Base-by-base conservation (phyloP, 352 stramenopile species). In the Pseudoperonospora humuli region DNA sequence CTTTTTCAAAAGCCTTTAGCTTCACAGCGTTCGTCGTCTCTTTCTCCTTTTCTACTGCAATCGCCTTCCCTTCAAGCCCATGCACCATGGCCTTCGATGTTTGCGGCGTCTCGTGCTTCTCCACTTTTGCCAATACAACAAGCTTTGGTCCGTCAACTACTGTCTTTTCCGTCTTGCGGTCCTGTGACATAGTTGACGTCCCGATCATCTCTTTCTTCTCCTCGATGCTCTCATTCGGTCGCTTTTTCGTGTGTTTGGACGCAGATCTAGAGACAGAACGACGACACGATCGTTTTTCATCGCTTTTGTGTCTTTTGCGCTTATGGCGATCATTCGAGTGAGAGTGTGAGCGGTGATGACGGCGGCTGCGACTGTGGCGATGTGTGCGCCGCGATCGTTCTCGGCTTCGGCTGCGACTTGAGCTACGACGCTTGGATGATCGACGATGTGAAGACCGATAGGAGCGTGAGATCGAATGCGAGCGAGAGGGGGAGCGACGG, bases 291-390 rank as follows among this genome's bases (percentile, higher is more conserved):
- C 31, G 23, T 32, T 45, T 54, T 0, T 61, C 44, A 20, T 54
- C 45, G 9, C 45, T 62, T 1, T 49, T 45, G 4, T 42, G 42
- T 3, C 43, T 37, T 7, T 44, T 42, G 2, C 53, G 61, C 26
- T 61, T 68, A 29, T 56, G 54, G 13, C 41, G 48, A n/a, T 70
- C 40, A n/a, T 34, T 50, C 18, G 64, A 67, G 21, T 42, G 37
- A 25, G 50, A 61, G 14, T 58, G 49, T 18, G 50, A 59, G 9
- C 44, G 50, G 19, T 42, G 44, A 15, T 26, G 56, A 25, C 57
- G 59, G 31, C 40, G 50, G 14, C 48, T 45, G 34, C 48, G 57
- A 19, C 49, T 50, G 36, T 39, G 45, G 25, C 43, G 48, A 28
- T 50, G 35, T 15, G 52, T 35, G 4, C 54, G 65, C n/a, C 45